A percentile compares a stretch with the other conserved stretches of the same genome.
phyloP scores from a whole-genome alignment of 345 rosid genomes.

The Hibiscus syriacus region DNA sequence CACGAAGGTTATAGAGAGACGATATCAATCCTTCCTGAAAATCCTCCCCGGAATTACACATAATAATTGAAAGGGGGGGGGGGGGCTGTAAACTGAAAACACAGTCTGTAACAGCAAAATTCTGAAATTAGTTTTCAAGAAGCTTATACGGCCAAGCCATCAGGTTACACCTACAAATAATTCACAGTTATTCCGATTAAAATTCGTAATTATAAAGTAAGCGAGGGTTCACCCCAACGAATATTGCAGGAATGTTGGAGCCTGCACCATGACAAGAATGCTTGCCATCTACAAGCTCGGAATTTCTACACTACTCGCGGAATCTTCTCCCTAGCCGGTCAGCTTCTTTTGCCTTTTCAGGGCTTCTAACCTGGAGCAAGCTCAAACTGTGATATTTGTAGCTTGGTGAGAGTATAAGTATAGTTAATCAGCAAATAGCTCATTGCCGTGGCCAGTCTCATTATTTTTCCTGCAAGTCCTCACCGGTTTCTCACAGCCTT shows the following conservation, averaged over 20 bases:
- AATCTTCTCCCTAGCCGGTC: not conserved
- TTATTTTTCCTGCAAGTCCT: not conserved
- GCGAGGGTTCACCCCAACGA: slow-evolving; percentile 31
- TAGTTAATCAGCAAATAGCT: not conserved
- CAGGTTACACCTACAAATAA: slow-evolving; percentile 20
- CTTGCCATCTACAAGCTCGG: not conserved
- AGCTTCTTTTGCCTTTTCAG: not conserved
- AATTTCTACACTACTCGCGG: slow-evolving; percentile 12
- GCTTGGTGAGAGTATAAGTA: not conserved
- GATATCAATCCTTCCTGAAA: not conserved
- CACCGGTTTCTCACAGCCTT: not conserved
- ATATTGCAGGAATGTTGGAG: slow-evolving; percentile 3
- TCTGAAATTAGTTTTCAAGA: not conserved
- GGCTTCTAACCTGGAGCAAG: not conserved
- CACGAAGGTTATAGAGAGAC: not conserved
- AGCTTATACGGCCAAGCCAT: not conserved
- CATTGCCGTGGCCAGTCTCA: not conserved
- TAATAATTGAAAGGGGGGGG: not conserved
- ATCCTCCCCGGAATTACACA: not conserved
- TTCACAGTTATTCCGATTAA: slow-evolving; percentile 18
- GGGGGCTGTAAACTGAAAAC: not conserved
- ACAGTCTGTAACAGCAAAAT: not conserved
- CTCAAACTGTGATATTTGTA: not conserved
- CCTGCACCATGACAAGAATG: no score
- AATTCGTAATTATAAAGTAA: slow-evolving; percentile 19